These are phyloP conservation scores for Noccaea bulbosa DNA, from an alignment of 345 rosid species.

Conservation along the genomic window DNA sequence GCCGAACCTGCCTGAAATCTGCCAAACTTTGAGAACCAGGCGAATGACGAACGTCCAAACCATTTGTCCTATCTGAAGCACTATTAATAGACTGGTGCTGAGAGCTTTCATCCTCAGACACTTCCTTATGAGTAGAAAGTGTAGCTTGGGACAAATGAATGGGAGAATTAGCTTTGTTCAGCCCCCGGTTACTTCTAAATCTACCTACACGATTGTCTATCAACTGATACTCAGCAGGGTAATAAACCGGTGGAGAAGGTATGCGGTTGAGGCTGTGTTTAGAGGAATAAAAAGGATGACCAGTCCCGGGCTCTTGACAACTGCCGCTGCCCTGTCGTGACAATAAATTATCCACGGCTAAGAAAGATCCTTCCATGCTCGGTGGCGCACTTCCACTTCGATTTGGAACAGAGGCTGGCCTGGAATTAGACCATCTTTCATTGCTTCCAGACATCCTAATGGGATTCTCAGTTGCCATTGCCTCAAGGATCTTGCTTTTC, in stretches of 20 bases:
- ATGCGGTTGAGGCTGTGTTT: constrained; percentile 46
- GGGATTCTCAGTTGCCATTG: constrained; percentile 67
- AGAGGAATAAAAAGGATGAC: constrained; percentile 43
- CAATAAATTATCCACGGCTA: constrained; percentile 52
- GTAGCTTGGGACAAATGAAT: constrained; percentile 45
- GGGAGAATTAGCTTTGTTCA: constrained; percentile 38
- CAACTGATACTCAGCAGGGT: constrained; percentile 42
- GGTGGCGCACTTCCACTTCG: constrained; percentile 77
- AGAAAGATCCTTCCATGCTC: constrained; percentile 61
- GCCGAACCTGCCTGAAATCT: constrained; percentile 50
- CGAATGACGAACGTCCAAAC: constrained; percentile 26
- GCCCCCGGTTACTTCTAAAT: constrained; percentile 45
- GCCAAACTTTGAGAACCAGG: constrained; percentile 44
- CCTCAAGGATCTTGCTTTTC: constrained; percentile 5
- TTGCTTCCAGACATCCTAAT: constrained; percentile 49
- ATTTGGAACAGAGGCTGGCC: constrained; percentile 46
- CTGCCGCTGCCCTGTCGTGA: constrained; percentile 38
- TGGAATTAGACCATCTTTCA: constrained; percentile 49
- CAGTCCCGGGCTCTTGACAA: constrained; percentile 38
- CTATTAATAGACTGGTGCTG: constrained; percentile 38
- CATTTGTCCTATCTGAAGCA: constrained; percentile 34
- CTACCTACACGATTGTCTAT: constrained; percentile 38
- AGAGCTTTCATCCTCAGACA: constrained; percentile 54
- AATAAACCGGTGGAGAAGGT: constrained; percentile 48
- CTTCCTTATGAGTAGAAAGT: constrained; percentile 69